Base-by-base conservation (phyloP, 1,284 basidiomycete species). In the Sanghuangporus sanghuang region DNA sequence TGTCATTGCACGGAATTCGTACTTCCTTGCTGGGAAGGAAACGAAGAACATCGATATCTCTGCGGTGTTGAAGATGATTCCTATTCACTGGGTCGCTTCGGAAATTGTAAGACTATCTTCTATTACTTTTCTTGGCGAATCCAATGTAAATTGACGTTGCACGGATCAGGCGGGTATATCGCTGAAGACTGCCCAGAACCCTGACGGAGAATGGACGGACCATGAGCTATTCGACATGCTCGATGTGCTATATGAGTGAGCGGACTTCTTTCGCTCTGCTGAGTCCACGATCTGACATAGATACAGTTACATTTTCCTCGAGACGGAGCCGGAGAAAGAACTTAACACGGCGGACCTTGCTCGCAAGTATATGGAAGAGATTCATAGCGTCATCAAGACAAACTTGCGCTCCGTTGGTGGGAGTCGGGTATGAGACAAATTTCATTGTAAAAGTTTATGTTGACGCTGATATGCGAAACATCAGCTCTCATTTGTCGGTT, bases 231-330 rank as follows among this genome's bases (percentile, higher is more conserved):
- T 83, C 69, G 74, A 79, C 21, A 83, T 86, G 60, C 79, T 93
- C 7, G 78, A 81, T 32, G 85, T 89, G 38, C 86, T 90, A 63
- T 90, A 90, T 73, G 74, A 83, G 85, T 89, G 65, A 72, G 85
- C 74, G 12, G 3, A 12, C 12, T 21, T 54, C n/a, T 18, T 42
- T n/a, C 40, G 44, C 14, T 6, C 1, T 6, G 12, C 14, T 57
- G 36, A 39, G 14, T 39, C 7, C 44, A 7, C 54, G 8, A 32
- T 52, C 8, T 27, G 9, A 55, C 18, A 40, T n/a, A 53, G 42
- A 27, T 9, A 7, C 66, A 90, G 88, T 36, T 88, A 82, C 70
- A 75, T 92, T 64, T 92, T 90, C 83, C 79, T 91, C n/a, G 84
- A 91, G 62, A 75, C 84, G 46, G 87, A 89, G 61, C 69, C 80